phyloP scores from a whole-genome alignment of 352 stramenopile genomes.

The Pythium rishiriense region DNA sequence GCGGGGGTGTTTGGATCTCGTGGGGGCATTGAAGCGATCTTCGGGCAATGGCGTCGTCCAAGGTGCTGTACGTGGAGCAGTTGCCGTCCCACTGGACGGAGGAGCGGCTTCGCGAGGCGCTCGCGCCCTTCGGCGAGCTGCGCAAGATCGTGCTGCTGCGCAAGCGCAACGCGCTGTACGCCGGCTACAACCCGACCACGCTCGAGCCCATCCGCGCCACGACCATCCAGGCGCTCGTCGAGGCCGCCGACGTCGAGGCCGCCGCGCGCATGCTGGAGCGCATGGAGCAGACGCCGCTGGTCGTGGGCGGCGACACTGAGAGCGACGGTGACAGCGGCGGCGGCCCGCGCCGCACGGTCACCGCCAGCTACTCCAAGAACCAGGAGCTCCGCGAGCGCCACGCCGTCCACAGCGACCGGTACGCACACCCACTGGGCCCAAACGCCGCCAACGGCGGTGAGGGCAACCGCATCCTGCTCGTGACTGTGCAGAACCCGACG shows the following conservation, averaged over 20 bases:
- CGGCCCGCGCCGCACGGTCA: conserved; percentile 17
- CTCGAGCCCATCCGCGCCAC: conserved; percentile 34
- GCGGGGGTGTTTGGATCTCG: conserved; percentile 18
- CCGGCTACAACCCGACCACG: conserved; percentile 36
- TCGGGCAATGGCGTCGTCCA: conserved; percentile 33
- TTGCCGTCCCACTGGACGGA: conserved; percentile 53
- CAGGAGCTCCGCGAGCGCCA: conserved; percentile 53
- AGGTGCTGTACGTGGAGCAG: conserved; percentile 55
- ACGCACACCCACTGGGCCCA: conserved; percentile 8
- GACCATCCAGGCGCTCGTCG: conserved; percentile 50
- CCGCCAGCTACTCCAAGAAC: conserved; percentile 58
- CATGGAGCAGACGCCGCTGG: conserved; percentile 31
- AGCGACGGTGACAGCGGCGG: neutral
- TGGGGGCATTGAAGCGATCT: conserved; percentile 22
- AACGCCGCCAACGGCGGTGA: conserved; percentile 15
- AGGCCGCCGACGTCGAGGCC: conserved; percentile 35
- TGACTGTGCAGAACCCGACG: conserved; percentile 68
- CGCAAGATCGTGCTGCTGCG: conserved; percentile 49
- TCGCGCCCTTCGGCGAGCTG: conserved; percentile 33
- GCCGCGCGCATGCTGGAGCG: conserved; percentile 33
- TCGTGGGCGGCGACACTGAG: conserved; percentile 20
- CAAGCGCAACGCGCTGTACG: conserved; percentile 56
- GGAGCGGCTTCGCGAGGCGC: conserved; percentile 29
- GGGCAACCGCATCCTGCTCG: conserved; percentile 59
- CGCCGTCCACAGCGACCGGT: conserved; percentile 9